Percentiles rank a stretch among this genome's conserved stretches.
Conservation (phyloP, 192 early-diverging fungal genomes). For the Backusella psychrophila region DNA sequence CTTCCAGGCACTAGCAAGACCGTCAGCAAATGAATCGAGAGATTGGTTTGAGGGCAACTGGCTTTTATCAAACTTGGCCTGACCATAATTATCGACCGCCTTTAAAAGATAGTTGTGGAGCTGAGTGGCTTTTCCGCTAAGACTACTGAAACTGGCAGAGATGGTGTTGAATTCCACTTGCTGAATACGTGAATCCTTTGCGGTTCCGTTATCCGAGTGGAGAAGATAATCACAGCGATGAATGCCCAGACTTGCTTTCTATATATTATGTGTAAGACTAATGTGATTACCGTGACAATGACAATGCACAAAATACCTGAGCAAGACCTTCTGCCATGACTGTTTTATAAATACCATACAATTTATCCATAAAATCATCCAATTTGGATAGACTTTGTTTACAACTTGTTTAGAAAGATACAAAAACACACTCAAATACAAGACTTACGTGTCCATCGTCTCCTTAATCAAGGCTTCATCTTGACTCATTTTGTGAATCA, state of each 20-base stretch:
- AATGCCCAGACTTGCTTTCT: constrained; percentile 75
- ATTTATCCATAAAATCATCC: constrained; percentile 79
- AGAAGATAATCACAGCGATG: constrained; percentile 94
- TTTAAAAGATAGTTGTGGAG: constrained; percentile 70
- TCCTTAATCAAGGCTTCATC: constrained; percentile 76
- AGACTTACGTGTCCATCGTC: constrained; percentile 65
- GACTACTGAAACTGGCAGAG: constrained; percentile 83
- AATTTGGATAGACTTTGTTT: constrained; percentile 58
- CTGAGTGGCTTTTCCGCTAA: constrained; percentile 71
- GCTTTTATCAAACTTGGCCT: constrained; percentile 29
- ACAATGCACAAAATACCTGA: constrained; percentile 42
- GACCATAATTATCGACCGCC: constrained; percentile 43
- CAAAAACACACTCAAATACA: not conserved
- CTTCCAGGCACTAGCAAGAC: constrained; percentile 67
- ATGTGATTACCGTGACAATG: too few relatives aligned
- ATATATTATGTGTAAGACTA: not conserved
- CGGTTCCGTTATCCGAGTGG: constrained; percentile 52
- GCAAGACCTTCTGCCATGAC: constrained; percentile 56
- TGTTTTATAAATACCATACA: constrained; percentile 76
- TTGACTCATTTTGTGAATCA: constrained; percentile 76
- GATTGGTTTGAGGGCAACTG: constrained; percentile 70
- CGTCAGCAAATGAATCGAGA: constrained; percentile 66
- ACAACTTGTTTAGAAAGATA: too few relatives aligned
- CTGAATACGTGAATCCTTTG: constrained; percentile 56
- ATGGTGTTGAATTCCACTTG: constrained; percentile 99